A percentile compares a stretch with the other conserved stretches of the same genome.
These are phyloP conservation scores for Sophora flavescens DNA, from an alignment of 306 rosid genomes.

Conservation along the genomic window DNA sequence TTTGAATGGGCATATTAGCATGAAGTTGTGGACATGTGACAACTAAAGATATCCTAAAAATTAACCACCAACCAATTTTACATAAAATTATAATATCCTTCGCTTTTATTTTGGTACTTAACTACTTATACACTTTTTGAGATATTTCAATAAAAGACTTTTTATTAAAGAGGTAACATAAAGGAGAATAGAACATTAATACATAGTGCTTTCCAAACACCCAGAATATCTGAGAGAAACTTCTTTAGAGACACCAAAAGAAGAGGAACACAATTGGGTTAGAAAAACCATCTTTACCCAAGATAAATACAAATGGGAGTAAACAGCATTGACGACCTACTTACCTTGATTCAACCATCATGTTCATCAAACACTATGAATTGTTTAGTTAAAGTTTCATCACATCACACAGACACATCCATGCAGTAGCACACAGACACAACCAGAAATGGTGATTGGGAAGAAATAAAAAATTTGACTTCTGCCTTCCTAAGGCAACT, in stretches of 20 bases:
- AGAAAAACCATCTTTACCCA: neutral
- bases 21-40: constrained; percentile 4
- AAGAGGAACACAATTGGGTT: neutral
- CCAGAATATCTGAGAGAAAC: neutral
- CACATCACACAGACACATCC: neutral
- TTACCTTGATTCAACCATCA: neutral
- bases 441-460: neutral
- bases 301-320: neutral
- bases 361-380: neutral
- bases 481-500: neutral
- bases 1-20: constrained; percentile 25
- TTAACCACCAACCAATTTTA: neutral
- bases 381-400: neutral
- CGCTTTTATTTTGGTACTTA: neutral
- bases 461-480: neutral
- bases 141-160: neutral
- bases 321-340: neutral
- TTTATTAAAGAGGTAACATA: neutral
- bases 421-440: too few relatives aligned
- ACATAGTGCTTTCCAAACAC: neutral
- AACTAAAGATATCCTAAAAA: neutral
- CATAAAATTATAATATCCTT: constrained; percentile 2
- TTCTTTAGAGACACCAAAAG: neutral
- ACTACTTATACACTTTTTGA: neutral
- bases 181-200: neutral